Percentiles rank a stretch among this genome's conserved stretches.
These are phyloP conservation scores for Talaromyces sp. DNA, from an alignment of 2,329 filamentous ascomycete species.

Conservation along the genomic window DNA sequence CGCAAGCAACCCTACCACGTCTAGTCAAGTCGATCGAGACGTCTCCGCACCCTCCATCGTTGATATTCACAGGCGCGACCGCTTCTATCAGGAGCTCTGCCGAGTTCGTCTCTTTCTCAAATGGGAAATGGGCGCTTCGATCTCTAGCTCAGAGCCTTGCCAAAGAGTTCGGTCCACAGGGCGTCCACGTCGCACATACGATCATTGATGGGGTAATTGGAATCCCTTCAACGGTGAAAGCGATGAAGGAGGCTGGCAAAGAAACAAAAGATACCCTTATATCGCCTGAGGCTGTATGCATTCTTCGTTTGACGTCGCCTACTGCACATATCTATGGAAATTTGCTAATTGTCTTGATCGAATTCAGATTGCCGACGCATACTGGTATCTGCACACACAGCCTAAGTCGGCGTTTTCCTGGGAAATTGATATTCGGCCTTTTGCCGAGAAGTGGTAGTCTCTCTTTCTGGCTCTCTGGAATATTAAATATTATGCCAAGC, in stretches of 20 bases:
- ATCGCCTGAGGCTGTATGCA: not conserved
- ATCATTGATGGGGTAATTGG: conserved; percentile 54
- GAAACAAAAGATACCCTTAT: not conserved
- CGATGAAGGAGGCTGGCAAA: conserved; percentile 4
- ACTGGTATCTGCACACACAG: conserved; percentile 52
- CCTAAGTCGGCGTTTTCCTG: conserved; percentile 47
- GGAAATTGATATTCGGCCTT: conserved; percentile 47
- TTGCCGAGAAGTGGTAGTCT: conserved; percentile 16
- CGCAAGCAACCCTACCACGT: conserved; percentile 43
- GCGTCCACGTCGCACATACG: conserved; percentile 51
- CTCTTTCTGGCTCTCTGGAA: not conserved
- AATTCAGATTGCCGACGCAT: conserved; percentile 51
- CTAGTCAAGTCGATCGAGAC: conserved; percentile 35
- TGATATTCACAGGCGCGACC: conserved; percentile 52
- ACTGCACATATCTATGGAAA: conserved; percentile 1
- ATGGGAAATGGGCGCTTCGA: conserved; percentile 48
- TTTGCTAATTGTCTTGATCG: not conserved
- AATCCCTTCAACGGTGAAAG: conserved; percentile 44
- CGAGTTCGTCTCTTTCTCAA: conserved; percentile 44
- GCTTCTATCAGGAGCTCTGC: conserved; percentile 48
- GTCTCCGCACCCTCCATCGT: conserved; percentile 41
- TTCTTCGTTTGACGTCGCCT: not conserved
- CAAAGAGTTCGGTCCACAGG: conserved; percentile 50
- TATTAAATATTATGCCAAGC: no score
- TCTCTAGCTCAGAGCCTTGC: conserved; percentile 47